These are phyloP conservation scores for Globisporangium perplexum DNA, from an alignment of 352 stramenopile species.

Conservation along the genomic window DNA sequence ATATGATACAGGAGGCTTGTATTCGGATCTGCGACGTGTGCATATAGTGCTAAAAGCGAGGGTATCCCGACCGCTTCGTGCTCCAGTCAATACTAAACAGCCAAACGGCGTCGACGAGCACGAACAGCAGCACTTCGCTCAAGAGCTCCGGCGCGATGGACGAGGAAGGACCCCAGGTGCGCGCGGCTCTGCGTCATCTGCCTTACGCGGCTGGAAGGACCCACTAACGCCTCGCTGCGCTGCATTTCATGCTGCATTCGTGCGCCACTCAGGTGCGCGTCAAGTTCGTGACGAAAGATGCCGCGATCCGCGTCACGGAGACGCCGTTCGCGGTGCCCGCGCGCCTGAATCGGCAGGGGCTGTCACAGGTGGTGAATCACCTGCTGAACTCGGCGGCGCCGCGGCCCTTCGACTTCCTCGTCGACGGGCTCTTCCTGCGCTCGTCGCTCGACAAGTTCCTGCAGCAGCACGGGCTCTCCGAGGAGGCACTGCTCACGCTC, in stretches of 20 bases:
- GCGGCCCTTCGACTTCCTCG: conserved; percentile 84
- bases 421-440: conserved; percentile 70
- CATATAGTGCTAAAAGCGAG: background rate
- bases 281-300: conserved; percentile 89
- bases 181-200: background rate
- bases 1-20: background rate
- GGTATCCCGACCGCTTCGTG: background rate
- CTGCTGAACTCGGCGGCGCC: conserved; percentile 55
- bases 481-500: conserved; percentile 82
- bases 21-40: background rate
- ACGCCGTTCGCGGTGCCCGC: conserved; percentile 85
- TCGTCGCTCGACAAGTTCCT: conserved; percentile 78
- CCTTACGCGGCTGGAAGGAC: background rate
- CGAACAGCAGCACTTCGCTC: background rate
- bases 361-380: conserved; percentile 90
- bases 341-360: conserved; percentile 65
- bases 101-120: background rate
- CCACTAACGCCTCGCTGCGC: background rate
- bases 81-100: background rate
- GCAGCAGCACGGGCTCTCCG: conserved; percentile 49
- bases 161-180: conserved; percentile 31
- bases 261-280: conserved; percentile 62
- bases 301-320: conserved; percentile 83
- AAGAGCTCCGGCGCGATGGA: conserved; percentile 15
- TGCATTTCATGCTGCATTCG: background rate